Conservation (phyloP, 495 filamentous ascomycete genomes). For the Penicillium cosmopolitanum region DNA sequence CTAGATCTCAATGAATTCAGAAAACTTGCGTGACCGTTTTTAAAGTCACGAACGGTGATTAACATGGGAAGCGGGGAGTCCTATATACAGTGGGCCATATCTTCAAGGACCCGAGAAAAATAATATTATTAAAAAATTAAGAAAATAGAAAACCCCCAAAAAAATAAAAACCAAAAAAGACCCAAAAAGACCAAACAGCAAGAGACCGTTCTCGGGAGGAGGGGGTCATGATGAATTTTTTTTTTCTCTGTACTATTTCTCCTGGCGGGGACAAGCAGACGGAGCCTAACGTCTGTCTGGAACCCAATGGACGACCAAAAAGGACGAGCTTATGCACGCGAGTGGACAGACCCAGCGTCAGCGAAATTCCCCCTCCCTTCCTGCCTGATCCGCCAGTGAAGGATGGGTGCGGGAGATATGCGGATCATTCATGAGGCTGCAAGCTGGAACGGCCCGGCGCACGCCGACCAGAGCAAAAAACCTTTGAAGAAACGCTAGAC, state of each 20-base stretch:
- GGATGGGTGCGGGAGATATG: slow-evolving; percentile 43
- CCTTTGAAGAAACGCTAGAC: slow-evolving; percentile 48
- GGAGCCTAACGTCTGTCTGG: slow-evolving; percentile 44
- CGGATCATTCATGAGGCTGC: slow-evolving; percentile 56
- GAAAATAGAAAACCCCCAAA: slow-evolving; percentile 4
- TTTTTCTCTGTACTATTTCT: slow-evolving; percentile 16
- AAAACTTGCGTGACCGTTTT: slow-evolving; percentile 28
- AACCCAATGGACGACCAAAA: slow-evolving; percentile 31
- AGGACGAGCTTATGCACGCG: slow-evolving; percentile 44
- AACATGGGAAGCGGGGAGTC: slow-evolving; percentile 47
- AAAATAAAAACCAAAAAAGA: slow-evolving; percentile 6
- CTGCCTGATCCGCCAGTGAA: slow-evolving; percentile 41
- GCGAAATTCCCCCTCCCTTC: slow-evolving; percentile 35
- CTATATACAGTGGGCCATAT: slow-evolving; percentile 49
- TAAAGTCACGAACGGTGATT: slow-evolving; percentile 30
- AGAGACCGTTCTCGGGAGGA: slow-evolving; percentile 25
- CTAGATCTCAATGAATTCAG: slow-evolving; percentile 26
- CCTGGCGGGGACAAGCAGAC: slow-evolving; percentile 31
- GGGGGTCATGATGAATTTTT: slow-evolving; percentile 10
- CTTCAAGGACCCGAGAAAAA: slow-evolving; percentile 28
- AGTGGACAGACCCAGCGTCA: slow-evolving; percentile 43
- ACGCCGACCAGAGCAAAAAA: slow-evolving; percentile 43
- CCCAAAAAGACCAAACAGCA: slow-evolving; percentile 1
- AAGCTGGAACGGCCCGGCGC: slow-evolving; percentile 57
- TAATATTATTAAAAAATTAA: slow-evolving; percentile 14